Base-by-base conservation (phyloP, 306 rosid genomes). In the Cicer yamashitae region DNA sequence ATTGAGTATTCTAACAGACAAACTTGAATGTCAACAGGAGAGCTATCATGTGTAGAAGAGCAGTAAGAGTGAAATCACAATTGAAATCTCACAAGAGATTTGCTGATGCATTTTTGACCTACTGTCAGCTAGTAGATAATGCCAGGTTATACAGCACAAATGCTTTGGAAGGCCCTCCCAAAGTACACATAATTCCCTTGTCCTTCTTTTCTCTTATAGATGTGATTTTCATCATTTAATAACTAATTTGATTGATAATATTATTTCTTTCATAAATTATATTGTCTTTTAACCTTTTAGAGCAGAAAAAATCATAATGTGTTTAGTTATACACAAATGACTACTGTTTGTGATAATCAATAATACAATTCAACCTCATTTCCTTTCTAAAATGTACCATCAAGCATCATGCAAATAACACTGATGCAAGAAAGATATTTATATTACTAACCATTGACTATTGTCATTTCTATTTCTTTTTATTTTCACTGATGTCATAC, bases 31-130 rank as follows among this genome's bases (percentile, higher is more conserved):
- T 17, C 39, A 80, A 86, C 88, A 96, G 98, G 93, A 87, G 96
- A 84, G 96, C 99, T 74, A 87, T 89, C 79, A 85, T 90, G 86
- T 87, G 90, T 71, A 86, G 97, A 92, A 91, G 97, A 85, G 96
- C 91, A 46, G 96, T 94, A 30, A 82, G 96, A 85, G 97, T 90
- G 73, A 84, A 88, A 39, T 83, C 97, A 60, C 97, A 96, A 61
- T 65, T 96, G 79, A 90, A 78, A 90, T 96, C 99, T 52, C 97
- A 90, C 83, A 90, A 81, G 86, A 89, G 96, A 81, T 92, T 96
- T 90, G 96, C 97, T 76, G 88, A 87, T 84, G 92, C 96, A 44
- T 92, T 96, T 74, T 52, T 77, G 78, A 90, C 91, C 44, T 92
- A 90, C 74, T 89, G 93, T 67, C 91, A 89, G 43, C 79, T 87